phyloP scores from a whole-genome alignment of 2,329 filamentous ascomycete species.

The Colletotrichum camelliae region DNA sequence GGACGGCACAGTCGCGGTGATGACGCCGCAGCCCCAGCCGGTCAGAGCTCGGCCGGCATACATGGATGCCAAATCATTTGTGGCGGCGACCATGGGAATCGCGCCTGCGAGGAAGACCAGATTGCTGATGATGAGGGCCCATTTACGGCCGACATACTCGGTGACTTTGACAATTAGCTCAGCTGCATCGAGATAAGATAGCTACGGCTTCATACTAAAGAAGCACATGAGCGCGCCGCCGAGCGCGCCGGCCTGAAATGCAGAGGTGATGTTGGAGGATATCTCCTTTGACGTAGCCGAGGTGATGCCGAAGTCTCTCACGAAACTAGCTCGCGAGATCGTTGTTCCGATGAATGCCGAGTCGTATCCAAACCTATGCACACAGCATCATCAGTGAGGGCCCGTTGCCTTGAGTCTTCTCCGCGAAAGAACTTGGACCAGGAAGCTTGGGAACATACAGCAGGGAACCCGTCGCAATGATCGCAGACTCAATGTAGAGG shows the following conservation, averaged over 20 bases:
- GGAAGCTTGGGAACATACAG: slow-evolving; percentile 31
- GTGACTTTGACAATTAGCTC: slow-evolving; percentile 32
- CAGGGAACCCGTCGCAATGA: slow-evolving; percentile 53
- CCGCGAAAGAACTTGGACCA: neutral
- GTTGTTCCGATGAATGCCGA: slow-evolving; percentile 60
- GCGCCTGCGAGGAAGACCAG: slow-evolving; percentile 49
- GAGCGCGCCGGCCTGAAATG: slow-evolving; percentile 56
- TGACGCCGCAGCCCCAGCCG: slow-evolving; percentile 61
- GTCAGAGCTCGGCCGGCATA: slow-evolving; percentile 61
- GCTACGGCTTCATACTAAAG: slow-evolving; percentile 29
- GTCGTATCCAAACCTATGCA: slow-evolving; percentile 54
- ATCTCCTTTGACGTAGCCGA: slow-evolving; percentile 33
- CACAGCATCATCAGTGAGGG: neutral
- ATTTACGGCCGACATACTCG: slow-evolving; percentile 55
- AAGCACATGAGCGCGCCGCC: slow-evolving; percentile 57
- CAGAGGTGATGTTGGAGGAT: slow-evolving; percentile 50
- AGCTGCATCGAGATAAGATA: rapidly evolving
- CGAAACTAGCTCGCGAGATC: slow-evolving; percentile 54
- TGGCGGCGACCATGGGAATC: slow-evolving; percentile 46
- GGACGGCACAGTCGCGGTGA: slow-evolving; percentile 64
- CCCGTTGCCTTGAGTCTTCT: neutral
- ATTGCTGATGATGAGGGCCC: slow-evolving; percentile 52
- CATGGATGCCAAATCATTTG: slow-evolving; percentile 48
- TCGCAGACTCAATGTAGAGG: slow-evolving; percentile 51
- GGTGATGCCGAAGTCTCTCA: slow-evolving; percentile 41